These are phyloP conservation scores for Calocera viscosa DNA, from an alignment of 768 basidiomycete genomes.

Conservation along the genomic window DNA sequence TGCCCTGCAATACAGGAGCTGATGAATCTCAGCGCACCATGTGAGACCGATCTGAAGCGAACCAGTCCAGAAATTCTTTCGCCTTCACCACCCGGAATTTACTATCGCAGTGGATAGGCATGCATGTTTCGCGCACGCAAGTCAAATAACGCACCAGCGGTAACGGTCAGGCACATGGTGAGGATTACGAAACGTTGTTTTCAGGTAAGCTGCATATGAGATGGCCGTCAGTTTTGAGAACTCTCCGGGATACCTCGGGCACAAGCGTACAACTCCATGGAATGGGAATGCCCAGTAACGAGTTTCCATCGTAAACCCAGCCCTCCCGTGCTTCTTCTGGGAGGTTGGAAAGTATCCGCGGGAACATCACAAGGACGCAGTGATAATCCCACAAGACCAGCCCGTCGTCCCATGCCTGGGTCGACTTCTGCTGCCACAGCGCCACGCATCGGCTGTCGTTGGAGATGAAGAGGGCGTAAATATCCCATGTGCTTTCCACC, in stretches of 20 bases:
- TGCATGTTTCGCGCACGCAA: not conserved
- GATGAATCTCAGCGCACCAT: slow-evolving; percentile 37
- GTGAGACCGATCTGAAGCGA: slow-evolving; percentile 65
- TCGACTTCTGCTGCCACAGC: slow-evolving; percentile 47
- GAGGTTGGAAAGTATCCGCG: slow-evolving; percentile 18
- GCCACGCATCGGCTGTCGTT: slow-evolving; percentile 50
- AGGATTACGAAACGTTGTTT: slow-evolving; percentile 33
- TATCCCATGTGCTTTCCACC: slow-evolving; percentile 35
- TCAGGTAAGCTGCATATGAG: slow-evolving; percentile 33
- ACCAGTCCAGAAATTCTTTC: slow-evolving; percentile 39
- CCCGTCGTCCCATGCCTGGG: slow-evolving; percentile 22
- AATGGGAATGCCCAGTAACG: slow-evolving; percentile 40
- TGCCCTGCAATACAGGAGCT: not conserved
- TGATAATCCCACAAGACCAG: slow-evolving; percentile 67
- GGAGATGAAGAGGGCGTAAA: slow-evolving; percentile 51
- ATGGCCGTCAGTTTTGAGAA: not conserved
- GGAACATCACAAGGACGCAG: slow-evolving; percentile 45
- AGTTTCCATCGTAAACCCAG: slow-evolving; percentile 66
- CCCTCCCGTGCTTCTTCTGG: slow-evolving; percentile 13
- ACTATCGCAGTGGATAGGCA: slow-evolving; percentile 27
- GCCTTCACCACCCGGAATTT: slow-evolving; percentile 50
- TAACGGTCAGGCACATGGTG: slow-evolving; percentile 26
- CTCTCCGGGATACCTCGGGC: not conserved
- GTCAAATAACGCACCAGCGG: slow-evolving; percentile 32
- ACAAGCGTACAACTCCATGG: slow-evolving; percentile 25